Percentiles rank a stretch among this genome's conserved stretches.
phyloP scores from a whole-genome alignment of 2,329 filamentous ascomycete species.

The Cladosporium sp. region DNA sequence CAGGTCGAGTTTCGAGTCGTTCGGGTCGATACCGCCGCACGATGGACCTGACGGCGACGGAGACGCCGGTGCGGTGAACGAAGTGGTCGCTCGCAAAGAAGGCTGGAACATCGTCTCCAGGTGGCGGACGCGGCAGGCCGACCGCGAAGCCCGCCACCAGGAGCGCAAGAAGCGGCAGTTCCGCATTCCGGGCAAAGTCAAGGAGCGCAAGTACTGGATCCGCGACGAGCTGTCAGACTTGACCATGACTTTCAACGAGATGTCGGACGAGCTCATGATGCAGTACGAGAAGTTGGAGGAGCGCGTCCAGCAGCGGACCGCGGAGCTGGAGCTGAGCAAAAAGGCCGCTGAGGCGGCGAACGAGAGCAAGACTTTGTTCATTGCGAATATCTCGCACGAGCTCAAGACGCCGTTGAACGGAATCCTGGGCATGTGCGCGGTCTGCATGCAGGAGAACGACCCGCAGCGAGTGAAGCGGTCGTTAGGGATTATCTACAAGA shows the following conservation, averaged over 20 bases:
- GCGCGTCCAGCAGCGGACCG: constrained; percentile 74
- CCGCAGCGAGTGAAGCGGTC: constrained; percentile 71
- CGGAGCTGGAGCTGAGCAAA: constrained; percentile 81
- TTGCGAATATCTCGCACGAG: constrained; percentile 85
- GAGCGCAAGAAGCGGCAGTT: constrained; percentile 52
- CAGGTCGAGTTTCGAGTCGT: constrained; percentile 33
- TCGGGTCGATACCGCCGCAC: constrained; percentile 14
- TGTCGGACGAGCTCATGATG: constrained; percentile 82
- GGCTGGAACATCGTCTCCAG: constrained; percentile 34
- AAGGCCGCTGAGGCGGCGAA: constrained; percentile 91
- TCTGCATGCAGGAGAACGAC: constrained; percentile 89
- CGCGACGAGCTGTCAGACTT: constrained; percentile 82
- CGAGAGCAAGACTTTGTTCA: constrained; percentile 94
- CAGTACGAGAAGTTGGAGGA: constrained; percentile 82
- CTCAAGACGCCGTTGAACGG: constrained; percentile 93
- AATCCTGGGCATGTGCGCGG: constrained; percentile 87
- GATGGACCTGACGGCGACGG: constrained; percentile 17
- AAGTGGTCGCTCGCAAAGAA: constrained; percentile 43
- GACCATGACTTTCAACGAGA: constrained; percentile 81
- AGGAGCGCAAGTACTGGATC: constrained; percentile 65
- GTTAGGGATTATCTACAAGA: constrained; percentile 82
- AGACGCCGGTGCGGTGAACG: constrained; percentile 39
- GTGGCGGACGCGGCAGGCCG: constrained; percentile 21
- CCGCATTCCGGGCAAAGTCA: constrained; percentile 78
- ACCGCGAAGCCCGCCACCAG: constrained; percentile 32